These are phyloP conservation scores for Oryza meyeriana DNA, from an alignment of 176 grass and related monocot genomes.

Conservation along the genomic window DNA sequence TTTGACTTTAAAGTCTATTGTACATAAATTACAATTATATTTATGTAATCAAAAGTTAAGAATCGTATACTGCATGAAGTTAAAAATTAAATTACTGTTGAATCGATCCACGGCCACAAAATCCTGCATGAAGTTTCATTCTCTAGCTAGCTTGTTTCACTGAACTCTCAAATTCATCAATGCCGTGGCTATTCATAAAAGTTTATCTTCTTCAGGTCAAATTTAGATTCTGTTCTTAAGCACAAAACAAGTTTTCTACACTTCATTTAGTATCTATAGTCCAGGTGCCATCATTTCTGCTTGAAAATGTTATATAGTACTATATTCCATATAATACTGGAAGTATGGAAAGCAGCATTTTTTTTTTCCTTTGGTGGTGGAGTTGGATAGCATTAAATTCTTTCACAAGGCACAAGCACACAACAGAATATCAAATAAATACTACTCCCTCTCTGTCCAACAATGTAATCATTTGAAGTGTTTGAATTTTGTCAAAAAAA, in stretches of 20 bases:
- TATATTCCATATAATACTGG: background rate
- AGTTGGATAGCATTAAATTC: background rate
- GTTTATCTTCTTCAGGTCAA: background rate
- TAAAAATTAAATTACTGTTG: background rate
- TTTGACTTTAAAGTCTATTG: too few species aligned
- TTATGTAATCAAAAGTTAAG: too few species aligned
- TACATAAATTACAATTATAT: too few species aligned
- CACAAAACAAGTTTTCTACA: background rate
- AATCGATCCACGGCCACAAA: background rate
- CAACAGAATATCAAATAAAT: background rate
- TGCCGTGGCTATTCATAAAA: background rate
- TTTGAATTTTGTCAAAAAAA: too few species aligned
- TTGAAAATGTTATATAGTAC: background rate
- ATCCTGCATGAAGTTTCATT: background rate
- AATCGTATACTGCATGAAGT: too few species aligned
- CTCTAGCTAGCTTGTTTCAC: background rate
- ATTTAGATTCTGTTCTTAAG: background rate
- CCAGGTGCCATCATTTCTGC: background rate
- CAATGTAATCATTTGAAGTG: too few species aligned
- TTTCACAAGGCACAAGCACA: background rate
- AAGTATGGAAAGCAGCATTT: background rate
- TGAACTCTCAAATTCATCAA: background rate
- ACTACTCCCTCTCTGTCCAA: too few species aligned
- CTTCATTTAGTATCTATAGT: background rate
- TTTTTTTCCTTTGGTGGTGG: background rate